phyloP scores from a whole-genome alignment of 2,329 filamentous ascomycete genomes.

The Exophiala sp. region DNA sequence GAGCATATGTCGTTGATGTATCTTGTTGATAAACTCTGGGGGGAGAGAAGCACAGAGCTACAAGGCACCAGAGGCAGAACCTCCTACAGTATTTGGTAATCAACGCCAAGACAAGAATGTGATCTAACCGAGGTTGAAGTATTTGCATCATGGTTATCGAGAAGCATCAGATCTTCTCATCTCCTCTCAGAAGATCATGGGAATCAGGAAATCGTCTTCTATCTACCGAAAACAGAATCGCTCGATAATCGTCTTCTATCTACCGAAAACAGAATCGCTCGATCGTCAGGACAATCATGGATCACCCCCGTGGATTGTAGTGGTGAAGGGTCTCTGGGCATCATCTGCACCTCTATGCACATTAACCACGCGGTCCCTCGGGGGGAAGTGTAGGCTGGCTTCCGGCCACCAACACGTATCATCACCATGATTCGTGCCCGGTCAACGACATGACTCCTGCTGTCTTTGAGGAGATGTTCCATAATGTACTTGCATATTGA shows the following conservation, averaged over 20 bases:
- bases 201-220: no score
- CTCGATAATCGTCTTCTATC: background rate
- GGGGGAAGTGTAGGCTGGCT: slow-evolving; percentile 23
- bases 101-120: no score
- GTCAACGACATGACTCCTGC: slow-evolving; percentile 12
- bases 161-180: no score
- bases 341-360: slow-evolving; percentile 22
- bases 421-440: slow-evolving; percentile 19
- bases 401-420: slow-evolving; percentile 14
- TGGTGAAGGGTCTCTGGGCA: slow-evolving; percentile 22
- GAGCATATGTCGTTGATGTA: no score
- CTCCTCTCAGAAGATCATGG: no score
- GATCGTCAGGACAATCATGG: slow-evolving; percentile 18
- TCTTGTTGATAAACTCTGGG: background rate
- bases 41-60: background rate
- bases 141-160: no score
- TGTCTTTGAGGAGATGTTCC: background rate
- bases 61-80: no score
- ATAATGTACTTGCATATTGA: no score
- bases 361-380: slow-evolving; percentile 20
- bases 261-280: background rate
- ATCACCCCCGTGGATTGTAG: slow-evolving; percentile 8
- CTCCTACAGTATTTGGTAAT: no score
- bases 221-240: background rate
- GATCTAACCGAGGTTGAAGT: no score